Conservation (phyloP, 805 yeast genomes). For the Metschnikowia henanensis region DNA sequence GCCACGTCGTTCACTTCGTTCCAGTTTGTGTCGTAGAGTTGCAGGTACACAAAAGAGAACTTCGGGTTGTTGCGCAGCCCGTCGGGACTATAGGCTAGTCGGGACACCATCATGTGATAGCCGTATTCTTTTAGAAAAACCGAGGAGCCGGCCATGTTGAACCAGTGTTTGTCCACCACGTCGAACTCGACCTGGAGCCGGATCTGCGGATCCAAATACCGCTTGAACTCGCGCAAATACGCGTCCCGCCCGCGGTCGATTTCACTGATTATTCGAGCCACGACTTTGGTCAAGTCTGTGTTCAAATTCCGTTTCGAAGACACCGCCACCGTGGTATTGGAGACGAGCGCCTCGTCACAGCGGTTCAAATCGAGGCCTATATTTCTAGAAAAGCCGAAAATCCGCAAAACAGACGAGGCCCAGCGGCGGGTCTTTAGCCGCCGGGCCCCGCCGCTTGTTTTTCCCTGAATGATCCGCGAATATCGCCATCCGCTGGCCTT, state of each 20-base stretch:
- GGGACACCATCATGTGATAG: constrained; percentile 22
- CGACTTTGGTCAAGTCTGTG: background rate
- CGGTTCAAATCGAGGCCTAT: constrained; percentile 6
- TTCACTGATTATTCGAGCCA: constrained; percentile 7
- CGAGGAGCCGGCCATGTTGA: constrained; percentile 23
- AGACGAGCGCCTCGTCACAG: constrained; percentile 3
- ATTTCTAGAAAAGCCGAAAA: constrained; percentile 1
- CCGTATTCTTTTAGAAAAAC: constrained; percentile 24
- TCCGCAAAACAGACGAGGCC: background rate
- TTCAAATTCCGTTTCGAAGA: constrained; percentile 6
- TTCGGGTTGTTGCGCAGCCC: constrained; percentile 19
- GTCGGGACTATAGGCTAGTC: constrained; percentile 19
- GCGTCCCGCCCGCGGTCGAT: constrained; percentile 10
- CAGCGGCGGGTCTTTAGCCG: background rate
- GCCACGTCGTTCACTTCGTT: constrained; percentile 21
- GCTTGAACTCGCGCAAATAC: constrained; percentile 11
- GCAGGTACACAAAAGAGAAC: constrained; percentile 21
- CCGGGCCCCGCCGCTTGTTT: background rate
- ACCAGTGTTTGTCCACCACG: constrained; percentile 18
- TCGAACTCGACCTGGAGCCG: constrained; percentile 11
- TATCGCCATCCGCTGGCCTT: constrained; percentile 5
- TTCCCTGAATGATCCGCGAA: background rate
- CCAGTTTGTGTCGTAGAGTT: constrained; percentile 23
- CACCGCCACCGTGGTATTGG: constrained; percentile 7
- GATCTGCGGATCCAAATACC: constrained; percentile 10